Evolutionary conservation across 1,284 basidiomycete species (phyloP).

Genomic region (Takashimella tepidaria): DNA sequence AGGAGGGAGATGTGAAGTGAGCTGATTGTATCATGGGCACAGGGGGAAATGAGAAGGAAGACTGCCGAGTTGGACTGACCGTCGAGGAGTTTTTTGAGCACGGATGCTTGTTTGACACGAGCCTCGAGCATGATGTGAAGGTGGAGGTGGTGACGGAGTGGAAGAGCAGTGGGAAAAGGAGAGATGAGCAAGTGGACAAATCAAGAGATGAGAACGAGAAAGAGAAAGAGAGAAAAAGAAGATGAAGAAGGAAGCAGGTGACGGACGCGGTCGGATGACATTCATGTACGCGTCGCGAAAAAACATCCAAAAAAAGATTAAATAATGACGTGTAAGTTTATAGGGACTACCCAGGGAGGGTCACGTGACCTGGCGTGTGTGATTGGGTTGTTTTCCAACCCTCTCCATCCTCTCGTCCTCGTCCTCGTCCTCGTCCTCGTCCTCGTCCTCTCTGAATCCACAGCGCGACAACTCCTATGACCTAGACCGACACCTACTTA

Average conservation of each 20-base stretch:
- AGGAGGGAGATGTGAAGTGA: not conserved
- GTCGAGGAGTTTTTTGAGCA: constrained; percentile 81
- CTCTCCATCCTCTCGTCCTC: no score
- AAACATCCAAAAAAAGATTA: not conserved
- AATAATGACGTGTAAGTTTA: not conserved
- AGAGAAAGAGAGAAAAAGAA: not conserved
- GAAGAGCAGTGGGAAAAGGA: not conserved
- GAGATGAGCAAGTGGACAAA: not conserved
- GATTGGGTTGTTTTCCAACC: no score
- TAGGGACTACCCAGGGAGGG: no score
- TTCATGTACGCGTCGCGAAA: not conserved
- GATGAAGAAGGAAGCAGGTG: not conserved
- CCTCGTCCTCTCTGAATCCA: no score
- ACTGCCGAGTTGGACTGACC: constrained; percentile 52
- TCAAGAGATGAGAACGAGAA: not conserved
- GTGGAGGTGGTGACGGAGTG: not conserved
- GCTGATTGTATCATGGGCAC: constrained; percentile 1
- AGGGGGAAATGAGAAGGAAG: not conserved
- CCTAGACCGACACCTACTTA: no score
- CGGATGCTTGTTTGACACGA: constrained; percentile 72
- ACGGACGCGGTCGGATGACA: not conserved
- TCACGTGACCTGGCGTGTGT: no score
- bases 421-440: no score
- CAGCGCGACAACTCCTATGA: no score
- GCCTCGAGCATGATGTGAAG: constrained; percentile 74